Evolutionary conservation across 257 asterid species (phyloP).

Genomic region (Penstemon davidsonii): DNA sequence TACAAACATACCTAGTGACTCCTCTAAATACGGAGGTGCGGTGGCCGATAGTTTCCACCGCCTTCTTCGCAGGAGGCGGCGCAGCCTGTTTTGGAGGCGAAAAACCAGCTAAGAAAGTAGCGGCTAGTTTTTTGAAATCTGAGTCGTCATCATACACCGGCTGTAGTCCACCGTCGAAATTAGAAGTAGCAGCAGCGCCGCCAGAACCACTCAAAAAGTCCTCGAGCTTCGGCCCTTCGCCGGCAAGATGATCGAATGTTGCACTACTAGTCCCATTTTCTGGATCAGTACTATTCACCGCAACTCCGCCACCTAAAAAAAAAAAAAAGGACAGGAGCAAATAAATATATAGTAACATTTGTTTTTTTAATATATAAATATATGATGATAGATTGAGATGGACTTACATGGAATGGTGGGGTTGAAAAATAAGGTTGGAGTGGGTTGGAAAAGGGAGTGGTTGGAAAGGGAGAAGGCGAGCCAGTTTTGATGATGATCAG

Average conservation of each 20-base stretch:
- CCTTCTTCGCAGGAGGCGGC: constrained; percentile 55
- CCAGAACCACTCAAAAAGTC: constrained; percentile 61
- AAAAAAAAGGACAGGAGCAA: neutral
- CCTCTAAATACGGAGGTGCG: constrained; percentile 84
- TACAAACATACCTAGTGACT: constrained; percentile 47
- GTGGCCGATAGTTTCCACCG: constrained; percentile 69
- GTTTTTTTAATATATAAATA: no score
- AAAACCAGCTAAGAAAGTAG: constrained; percentile 55
- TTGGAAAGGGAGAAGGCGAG: constrained; percentile 90
- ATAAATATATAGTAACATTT: neutral
- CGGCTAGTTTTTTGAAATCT: constrained; percentile 60
- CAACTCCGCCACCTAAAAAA: constrained; percentile 27
- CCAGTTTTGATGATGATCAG: constrained; percentile 67
- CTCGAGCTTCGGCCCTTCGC: constrained; percentile 64
- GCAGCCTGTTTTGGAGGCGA: constrained; percentile 35
- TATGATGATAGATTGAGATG: neutral
- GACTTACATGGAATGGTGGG: constrained; percentile 25
- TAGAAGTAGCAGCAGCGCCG: constrained; percentile 22
- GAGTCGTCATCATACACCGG: constrained; percentile 49
- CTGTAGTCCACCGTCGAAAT: constrained; percentile 21
- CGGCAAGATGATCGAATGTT: constrained; percentile 20
- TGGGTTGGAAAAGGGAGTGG: constrained; percentile 53
- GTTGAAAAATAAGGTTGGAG: constrained; percentile 29
- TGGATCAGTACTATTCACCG: constrained; percentile 22
- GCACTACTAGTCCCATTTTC: constrained; percentile 30